Percentiles rank a stretch among this genome's conserved stretches.
Conservation (phyloP, 2,329 filamentous ascomycete species). For the Ophiostoma angusticollis region DNA sequence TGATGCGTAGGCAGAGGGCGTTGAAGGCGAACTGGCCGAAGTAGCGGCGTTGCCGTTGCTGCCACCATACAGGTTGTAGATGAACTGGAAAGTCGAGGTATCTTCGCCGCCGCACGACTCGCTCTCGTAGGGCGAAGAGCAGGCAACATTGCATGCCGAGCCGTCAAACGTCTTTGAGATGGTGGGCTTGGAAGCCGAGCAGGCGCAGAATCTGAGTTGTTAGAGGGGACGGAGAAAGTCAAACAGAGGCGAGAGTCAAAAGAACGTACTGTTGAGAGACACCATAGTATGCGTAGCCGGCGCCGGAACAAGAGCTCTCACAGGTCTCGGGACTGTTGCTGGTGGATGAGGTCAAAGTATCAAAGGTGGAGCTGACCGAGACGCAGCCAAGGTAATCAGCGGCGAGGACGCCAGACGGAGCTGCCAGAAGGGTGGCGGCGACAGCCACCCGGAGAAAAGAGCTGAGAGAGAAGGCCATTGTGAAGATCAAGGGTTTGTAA, state of each 20-base stretch:
- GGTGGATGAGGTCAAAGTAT: constrained; percentile 1
- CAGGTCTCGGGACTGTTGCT: constrained; percentile 12
- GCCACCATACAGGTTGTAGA: constrained; percentile 13
- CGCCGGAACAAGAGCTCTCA: constrained; percentile 3
- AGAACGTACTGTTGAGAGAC: constrained; percentile 9
- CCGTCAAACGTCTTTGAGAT: constrained; percentile 12
- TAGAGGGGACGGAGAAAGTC: background rate
- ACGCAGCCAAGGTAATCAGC: constrained; percentile 12
- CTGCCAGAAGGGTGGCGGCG: constrained; percentile 4
- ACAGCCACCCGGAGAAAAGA: constrained; percentile 6
- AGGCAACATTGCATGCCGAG: constrained; percentile 10
- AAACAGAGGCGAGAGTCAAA: background rate
- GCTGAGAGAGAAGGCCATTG: constrained; percentile 8
- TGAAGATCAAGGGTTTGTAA: background rate
- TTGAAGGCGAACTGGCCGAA: background rate
- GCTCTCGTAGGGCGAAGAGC: constrained; percentile 7
- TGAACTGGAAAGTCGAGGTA: constrained; percentile 8
- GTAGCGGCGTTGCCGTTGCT: background rate
- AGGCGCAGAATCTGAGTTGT: constrained; percentile 12
- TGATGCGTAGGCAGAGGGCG: background rate
- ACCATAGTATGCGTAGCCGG: constrained; percentile 13
- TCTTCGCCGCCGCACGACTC: constrained; percentile 12
- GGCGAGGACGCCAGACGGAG: constrained; percentile 5
- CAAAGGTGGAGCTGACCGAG: constrained; percentile 12
- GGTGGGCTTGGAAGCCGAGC: constrained; percentile 6